Evolutionary conservation across 2,329 filamentous ascomycete species (phyloP), one percentile per base, ranked within the genome.

Genomic region (Dendryphion nanum): DNA sequence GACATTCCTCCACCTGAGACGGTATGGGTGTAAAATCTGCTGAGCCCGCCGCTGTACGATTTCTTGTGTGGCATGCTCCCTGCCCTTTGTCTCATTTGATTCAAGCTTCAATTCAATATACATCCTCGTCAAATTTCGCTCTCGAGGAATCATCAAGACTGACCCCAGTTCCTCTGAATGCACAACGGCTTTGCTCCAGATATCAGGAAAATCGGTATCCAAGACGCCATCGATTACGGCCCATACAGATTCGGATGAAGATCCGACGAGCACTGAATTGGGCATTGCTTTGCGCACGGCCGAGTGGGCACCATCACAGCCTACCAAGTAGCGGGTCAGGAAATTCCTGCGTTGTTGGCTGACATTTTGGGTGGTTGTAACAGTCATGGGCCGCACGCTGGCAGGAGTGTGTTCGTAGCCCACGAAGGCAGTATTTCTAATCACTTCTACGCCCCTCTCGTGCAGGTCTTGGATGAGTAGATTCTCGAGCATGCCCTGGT

Each of bases 401-500:
- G 63, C 53, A 5, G 61, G 56, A 16, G 58, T 59, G 41, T 69
- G 59, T 18, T 74, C 68, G 52, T 66, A 73, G 70, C 73, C 76
- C 6, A 61, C 51, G 44, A 87, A 89, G 5, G 76, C 74, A 12
- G 78, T 82, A 50, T 80, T 83, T 44, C 85, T 72, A 38, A 72
- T 73, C 17, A 89, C 82, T 29, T 76, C 72, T 13, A 81, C 69
- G 12, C 82, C 82, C 33, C 83, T 74, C 50, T 81, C 77, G 47
- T 72, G 71, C 61, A 89, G 73, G 52, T 89, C 85, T 6, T 85
- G 74, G 35, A 87, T 76, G 50, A 89, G 81, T 2, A 85, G 64
- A 32, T 78, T 77, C 64, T 89, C 85, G 0, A 89, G 76, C 77
- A 88, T 86, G 33, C 85, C 85, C 63, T 89, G 85, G 55, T 89